phyloP scores from a whole-genome alignment of 2,329 filamentous ascomycete species.

The Pseudogymnoascus sp. region DNA sequence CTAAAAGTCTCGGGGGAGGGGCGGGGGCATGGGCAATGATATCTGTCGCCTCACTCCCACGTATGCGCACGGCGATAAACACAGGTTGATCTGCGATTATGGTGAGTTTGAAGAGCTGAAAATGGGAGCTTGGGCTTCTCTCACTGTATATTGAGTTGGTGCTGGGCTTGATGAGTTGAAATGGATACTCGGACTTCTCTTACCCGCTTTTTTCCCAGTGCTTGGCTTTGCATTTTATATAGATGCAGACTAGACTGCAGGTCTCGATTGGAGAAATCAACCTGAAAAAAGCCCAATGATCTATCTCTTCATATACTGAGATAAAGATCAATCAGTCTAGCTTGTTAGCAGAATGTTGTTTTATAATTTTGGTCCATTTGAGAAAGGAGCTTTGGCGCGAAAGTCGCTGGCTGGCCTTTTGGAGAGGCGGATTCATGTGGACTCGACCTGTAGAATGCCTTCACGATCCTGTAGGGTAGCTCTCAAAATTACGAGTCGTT shows the following conservation, averaged over 20 bases:
- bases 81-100: neutral
- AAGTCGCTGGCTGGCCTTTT: neutral
- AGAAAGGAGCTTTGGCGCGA: neutral
- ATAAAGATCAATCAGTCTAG: neutral
- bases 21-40: neutral
- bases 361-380: neutral
- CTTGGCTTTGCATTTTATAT: neutral
- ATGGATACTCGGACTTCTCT: no score
- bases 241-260: slow-evolving; percentile 15
- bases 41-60: neutral
- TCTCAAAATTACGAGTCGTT: neutral
- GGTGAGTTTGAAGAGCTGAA: neutral
- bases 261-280: neutral
- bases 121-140: neutral
- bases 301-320: neutral
- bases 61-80: neutral
- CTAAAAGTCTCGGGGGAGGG: neutral
- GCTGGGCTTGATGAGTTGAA: neutral
- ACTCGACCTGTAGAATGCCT: neutral
- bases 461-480: neutral
- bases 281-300: neutral
- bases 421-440: neutral
- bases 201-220: neutral
- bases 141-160: neutral
- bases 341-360: neutral